Base-by-base conservation (phyloP, 192 early-diverging fungal species). In the Dimargaris cristalligena region DNA sequence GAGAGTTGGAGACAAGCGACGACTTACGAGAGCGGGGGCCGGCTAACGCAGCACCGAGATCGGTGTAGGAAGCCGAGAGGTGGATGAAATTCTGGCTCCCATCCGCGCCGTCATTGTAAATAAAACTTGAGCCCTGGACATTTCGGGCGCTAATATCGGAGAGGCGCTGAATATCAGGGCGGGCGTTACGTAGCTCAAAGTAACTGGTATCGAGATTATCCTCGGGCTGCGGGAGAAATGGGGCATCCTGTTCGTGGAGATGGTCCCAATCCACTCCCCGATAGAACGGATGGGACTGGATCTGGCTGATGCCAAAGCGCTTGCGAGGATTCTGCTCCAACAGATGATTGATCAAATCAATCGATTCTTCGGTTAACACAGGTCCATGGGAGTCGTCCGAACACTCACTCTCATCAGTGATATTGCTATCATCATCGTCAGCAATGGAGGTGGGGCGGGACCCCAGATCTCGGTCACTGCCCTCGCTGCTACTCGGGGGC, bases 171-270 rank as follows among this genome's bases (percentile, higher is more conserved):
- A 92, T 82, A 62, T 93, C 90, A 9, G 84, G 82, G 31, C 88
- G 76, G 58, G 75, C 75, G 58, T 90, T 90, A 8, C 85, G 71
- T 0, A 80, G 73, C 78, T 90, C 89, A 75, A 93, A 93, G 67
- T 94, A 94, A 62, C 89, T 91, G 29, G 90, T 93, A 62, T 94
- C 91, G 1, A 77, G 75, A n/a, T 80, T 74, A 47, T 89, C 87
- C 26, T 77, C 80, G 14, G 87, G 86, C 29, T 74, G 73, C 20
- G 91, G 91, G 9, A 93, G 78, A 68, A 94, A 92, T 2, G 89
- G 89, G 1, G 91, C 85, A 33, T 80, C 74, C 64, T 82, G 81
- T 60, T 85, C 79, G 3, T 84, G 74, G 29, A 92, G 71, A 58
- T 80, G 75, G 45, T 79, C 74, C 84, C 89, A 85, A 33, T 91